These are phyloP conservation scores for Lepraria neglecta DNA, from an alignment of 495 filamentous ascomycete genomes.

Conservation along the genomic window DNA sequence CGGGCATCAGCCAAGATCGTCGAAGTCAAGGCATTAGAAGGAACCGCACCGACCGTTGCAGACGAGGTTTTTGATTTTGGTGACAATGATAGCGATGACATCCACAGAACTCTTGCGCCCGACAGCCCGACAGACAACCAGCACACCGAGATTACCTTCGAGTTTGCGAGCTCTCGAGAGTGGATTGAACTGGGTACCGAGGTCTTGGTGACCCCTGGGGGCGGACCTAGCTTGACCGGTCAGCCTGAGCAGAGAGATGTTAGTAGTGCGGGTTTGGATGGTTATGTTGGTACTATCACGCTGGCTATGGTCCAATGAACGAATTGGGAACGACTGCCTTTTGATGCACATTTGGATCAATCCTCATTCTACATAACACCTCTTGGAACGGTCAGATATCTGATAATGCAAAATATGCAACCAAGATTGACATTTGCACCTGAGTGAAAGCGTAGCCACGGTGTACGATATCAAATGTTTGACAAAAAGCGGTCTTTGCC, in stretches of 20 bases:
- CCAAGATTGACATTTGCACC: no score
- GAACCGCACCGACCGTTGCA: conserved; percentile 34
- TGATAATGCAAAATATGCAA: no score
- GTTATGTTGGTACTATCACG: conserved; percentile 39
- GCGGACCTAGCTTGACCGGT: conserved; percentile 33
- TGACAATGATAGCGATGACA: conserved; percentile 47
- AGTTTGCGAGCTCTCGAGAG: conserved; percentile 68
- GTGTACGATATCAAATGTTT: no score
- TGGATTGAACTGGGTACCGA: conserved; percentile 78
- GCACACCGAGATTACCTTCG: conserved; percentile 61
- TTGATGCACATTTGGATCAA: no score
- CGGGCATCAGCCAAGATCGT: conserved; percentile 68
- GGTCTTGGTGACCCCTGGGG: conserved; percentile 65
- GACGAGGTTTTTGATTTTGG: conserved; percentile 63
- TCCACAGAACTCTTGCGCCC: conserved; percentile 33
- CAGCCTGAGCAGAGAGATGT: conserved; percentile 28
- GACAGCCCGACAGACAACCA: conserved; percentile 24
- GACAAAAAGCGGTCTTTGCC: no score
- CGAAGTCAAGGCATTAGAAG: conserved; percentile 40
- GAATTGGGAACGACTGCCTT: neutral
- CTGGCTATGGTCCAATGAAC: neutral
- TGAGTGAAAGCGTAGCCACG: no score
- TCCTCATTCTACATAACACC: no score
- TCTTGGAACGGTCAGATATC: no score
- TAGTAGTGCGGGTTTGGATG: conserved; percentile 38